These are phyloP conservation scores for Leptodontidium sp. DNA, from an alignment of 2,329 filamentous ascomycete genomes.

Conservation along the genomic window DNA sequence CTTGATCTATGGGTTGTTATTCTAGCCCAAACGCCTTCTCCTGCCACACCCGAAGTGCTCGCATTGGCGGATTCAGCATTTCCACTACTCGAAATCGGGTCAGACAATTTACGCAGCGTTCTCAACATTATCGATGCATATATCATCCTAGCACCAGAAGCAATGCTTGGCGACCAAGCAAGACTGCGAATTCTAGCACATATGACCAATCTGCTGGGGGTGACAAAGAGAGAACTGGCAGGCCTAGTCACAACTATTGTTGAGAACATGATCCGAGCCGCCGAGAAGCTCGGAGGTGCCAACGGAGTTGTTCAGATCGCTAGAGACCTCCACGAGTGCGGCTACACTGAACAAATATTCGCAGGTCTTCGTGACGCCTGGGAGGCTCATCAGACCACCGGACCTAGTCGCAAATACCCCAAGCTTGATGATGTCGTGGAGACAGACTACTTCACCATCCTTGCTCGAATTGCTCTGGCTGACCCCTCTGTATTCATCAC, in stretches of 20 bases:
- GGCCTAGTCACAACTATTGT: slow-evolving; percentile 67
- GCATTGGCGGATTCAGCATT: slow-evolving; percentile 69
- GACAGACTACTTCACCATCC: slow-evolving; percentile 84
- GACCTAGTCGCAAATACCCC: slow-evolving; percentile 75
- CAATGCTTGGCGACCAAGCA: slow-evolving; percentile 65
- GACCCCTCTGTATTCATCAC: slow-evolving; percentile 75
- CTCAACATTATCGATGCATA: slow-evolving; percentile 75
- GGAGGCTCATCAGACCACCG: slow-evolving; percentile 81
- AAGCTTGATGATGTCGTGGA: slow-evolving; percentile 79
- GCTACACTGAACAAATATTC: slow-evolving; percentile 70
- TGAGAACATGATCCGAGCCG: slow-evolving; percentile 70
- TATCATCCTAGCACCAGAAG: slow-evolving; percentile 72
- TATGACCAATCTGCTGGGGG: slow-evolving; percentile 59
- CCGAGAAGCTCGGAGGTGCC: slow-evolving; percentile 67
- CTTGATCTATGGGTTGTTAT: slow-evolving; percentile 88
- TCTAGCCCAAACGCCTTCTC: slow-evolving; percentile 69
- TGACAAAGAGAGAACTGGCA: slow-evolving; percentile 64
- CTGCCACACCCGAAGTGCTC: slow-evolving; percentile 68
- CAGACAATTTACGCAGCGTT: slow-evolving; percentile 67
- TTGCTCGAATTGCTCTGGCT: slow-evolving; percentile 79
- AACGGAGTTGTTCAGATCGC: slow-evolving; percentile 69
- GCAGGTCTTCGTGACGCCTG: slow-evolving; percentile 72
- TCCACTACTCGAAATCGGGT: slow-evolving; percentile 71
- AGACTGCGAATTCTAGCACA: slow-evolving; percentile 59
- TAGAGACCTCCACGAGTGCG: slow-evolving; percentile 69